Base-by-base conservation (phyloP, 78 protist genomes). In the Blattamonas nauphoetae region DNA sequence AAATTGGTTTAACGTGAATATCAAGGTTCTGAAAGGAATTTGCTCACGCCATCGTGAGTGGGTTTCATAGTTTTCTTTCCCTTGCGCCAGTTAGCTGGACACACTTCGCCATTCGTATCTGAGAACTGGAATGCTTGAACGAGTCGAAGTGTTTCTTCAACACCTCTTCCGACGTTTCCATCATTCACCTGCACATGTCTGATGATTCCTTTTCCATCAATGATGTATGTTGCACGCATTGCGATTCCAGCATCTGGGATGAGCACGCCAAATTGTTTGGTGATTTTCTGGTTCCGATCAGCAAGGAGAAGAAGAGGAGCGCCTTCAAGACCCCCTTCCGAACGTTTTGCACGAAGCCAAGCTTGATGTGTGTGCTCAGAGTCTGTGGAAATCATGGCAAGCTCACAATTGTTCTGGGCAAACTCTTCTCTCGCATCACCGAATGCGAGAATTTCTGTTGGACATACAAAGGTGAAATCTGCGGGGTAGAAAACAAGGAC, bases 401-500 rank as follows among this genome's bases (percentile, higher is more conserved):
- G 84, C 33, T 5, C 89, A 4, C 84, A 44, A n/a, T 42, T 42
- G 1, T 5, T 2, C 33, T 44, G n/a, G 2, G 5, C 42, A 3
- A 87, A 87, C 6, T 46, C 44, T 2, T 83, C 89, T 5, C 1
- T 2, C 6, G 33, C 2, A 3, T 78, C 85, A 41, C 2, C 4
- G 45, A 34, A 78, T n/a, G 1, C 38, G 21, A n/a, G 5, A 82
- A 87, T 45, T 4, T 87, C 89, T 3, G 89, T 55, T 42, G 89
- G 89, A 4, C 89, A 87, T 11, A 87, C 89, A 87, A 87, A 87
- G 45, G 89, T 78, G 6, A 87, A 87, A 35, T 87, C 89, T 11
- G 3, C 1, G 5, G 89, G 89, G 84, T 87, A 87, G 41, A 78
- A 87, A 1, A 45, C 6, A 41, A 87, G 32, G 6, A 87, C 89